These are phyloP conservation scores for Thelonectria olida DNA, from an alignment of 2,329 filamentous ascomycete genomes.

Conservation along the genomic window DNA sequence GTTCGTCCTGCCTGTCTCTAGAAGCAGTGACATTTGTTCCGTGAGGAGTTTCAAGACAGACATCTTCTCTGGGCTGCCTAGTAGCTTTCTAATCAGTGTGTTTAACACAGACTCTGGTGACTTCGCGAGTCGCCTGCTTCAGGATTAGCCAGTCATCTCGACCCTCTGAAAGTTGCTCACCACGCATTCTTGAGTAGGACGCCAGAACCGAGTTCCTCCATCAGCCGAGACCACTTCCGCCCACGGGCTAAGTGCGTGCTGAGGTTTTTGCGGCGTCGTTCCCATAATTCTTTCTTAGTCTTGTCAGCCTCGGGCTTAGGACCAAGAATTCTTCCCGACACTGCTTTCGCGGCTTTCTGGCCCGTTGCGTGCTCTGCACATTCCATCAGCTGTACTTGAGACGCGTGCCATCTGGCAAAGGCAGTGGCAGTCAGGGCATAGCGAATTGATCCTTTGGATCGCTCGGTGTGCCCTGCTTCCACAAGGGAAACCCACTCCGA, in stretches of 20 bases:
- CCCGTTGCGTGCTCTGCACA: not conserved
- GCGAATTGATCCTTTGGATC: not conserved
- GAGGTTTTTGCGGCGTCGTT: conserved; percentile 7
- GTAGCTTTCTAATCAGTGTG: conserved; percentile 4
- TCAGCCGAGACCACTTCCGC: conserved; percentile 14
- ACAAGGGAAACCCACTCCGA: not conserved
- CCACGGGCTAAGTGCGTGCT: conserved; percentile 7
- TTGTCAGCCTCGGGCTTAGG: conserved; percentile 4
- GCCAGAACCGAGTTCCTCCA: conserved; percentile 5
- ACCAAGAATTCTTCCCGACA: not conserved
- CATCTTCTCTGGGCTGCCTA: conserved; percentile 7
- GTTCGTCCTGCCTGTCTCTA: conserved; percentile 9
- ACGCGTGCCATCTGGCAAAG: not conserved
- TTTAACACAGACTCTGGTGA: conserved; percentile 3
- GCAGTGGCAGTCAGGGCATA: not conserved
- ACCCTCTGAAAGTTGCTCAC: not conserved
- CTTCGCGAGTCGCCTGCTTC: conserved; percentile 13
- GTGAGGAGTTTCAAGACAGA: conserved; percentile 9
- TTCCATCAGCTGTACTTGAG: not conserved
- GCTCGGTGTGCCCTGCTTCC: not conserved
- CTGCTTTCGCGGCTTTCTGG: not conserved
- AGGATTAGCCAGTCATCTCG: not conserved
- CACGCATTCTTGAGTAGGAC: conserved; percentile 14
- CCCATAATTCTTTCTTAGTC: not conserved
- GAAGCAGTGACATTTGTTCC: conserved; percentile 7